Evolutionary conservation across 768 basidiomycete genomes (phyloP).

Genomic region (Leccinum disarticulatum): DNA sequence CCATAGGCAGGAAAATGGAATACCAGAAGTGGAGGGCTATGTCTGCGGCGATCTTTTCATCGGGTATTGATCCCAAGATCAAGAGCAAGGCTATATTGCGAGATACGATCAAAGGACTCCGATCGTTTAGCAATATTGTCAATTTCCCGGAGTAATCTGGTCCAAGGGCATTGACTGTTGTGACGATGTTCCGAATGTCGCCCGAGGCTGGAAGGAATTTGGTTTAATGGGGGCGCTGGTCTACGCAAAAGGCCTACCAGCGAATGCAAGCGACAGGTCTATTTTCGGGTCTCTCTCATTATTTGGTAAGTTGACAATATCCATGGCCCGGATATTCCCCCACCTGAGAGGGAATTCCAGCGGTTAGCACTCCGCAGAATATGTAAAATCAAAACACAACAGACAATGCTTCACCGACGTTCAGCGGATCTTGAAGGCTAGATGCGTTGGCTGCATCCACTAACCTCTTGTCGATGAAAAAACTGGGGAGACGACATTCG

Average conservation of each 20-base stretch:
- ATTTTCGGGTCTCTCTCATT: conserved; percentile 19
- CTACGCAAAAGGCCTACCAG: conserved; percentile 16
- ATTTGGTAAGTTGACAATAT: conserved; percentile 29
- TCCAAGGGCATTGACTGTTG: conserved; percentile 44
- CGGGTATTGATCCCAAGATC: conserved; percentile 38
- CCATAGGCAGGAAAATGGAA: conserved; percentile 41
- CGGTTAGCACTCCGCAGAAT: neutral
- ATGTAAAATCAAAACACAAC: neutral
- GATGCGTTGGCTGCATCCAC: conserved; percentile 1
- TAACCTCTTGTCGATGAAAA: conserved; percentile 7
- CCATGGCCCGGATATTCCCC: conserved; percentile 39
- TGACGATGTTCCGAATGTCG: conserved; percentile 46
- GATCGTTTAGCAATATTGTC: conserved; percentile 44
- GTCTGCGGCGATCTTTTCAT: conserved; percentile 39
- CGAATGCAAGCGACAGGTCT: conserved; percentile 27
- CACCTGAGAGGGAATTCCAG: conserved; percentile 17
- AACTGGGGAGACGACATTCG: conserved; percentile 20
- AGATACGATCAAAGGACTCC: conserved; percentile 25
- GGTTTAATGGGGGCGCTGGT: neutral
- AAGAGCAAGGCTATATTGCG: conserved; percentile 45
- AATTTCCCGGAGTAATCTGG: conserved; percentile 39
- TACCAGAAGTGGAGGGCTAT: conserved; percentile 52
- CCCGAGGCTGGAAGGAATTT: conserved; percentile 42
- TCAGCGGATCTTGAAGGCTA: conserved; percentile 26
- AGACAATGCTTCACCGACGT: conserved; percentile 28